Evolutionary conservation across 2,329 filamentous ascomycete genomes (phyloP), one percentile per base, ranked within the genome.

Genomic region (Microsporum audouinii): DNA sequence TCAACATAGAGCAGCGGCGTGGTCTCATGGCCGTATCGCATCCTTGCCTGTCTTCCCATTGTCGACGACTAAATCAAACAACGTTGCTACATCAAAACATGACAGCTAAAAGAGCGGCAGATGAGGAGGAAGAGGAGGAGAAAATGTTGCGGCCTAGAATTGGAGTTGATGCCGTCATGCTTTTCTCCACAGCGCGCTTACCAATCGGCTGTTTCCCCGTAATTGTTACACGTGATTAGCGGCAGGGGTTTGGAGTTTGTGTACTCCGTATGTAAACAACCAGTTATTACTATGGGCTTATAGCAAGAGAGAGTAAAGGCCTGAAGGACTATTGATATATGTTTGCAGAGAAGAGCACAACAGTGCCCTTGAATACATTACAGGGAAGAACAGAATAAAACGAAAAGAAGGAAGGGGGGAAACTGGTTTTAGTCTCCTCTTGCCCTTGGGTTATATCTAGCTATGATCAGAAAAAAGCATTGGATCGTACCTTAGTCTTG

Each of bases 1-100:
- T 68, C 66, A 53, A 78, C 75, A 41, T 73, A 68, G 29, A 78
- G 70, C 57, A 78, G 70, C 56, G 77, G 77, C 4, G 76, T 77
- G 14, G 68, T 71, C 67, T 77, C 75, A 27, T 57, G 23, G 29
- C 70, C 69, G 58, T 65, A 66, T 39, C 69, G 67, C 73, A 75
- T 75, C 58, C 60, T 62, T 62, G 58, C 57, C 29, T 27, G 59
- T 65, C 73, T 75, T 63, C 74, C 72, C 66, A 65, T 71, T 23
- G 10, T 5, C 12, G 12, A 43, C 12, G 7, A 14, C 17, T 33
- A 29, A 33, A 41, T 57, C 7, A 57, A 12, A 36, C 7, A 17
- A 57, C 10, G 17, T 27, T 5, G 36, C 31, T 33, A 17, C 31
- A n/a, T 14, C 23, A 17, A 41, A n/a, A n/a, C n/a, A 43, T 43